Evolutionary conservation across 2,329 filamentous ascomycete genomes (phyloP).

Genomic region (Aspergillus awamori): DNA sequence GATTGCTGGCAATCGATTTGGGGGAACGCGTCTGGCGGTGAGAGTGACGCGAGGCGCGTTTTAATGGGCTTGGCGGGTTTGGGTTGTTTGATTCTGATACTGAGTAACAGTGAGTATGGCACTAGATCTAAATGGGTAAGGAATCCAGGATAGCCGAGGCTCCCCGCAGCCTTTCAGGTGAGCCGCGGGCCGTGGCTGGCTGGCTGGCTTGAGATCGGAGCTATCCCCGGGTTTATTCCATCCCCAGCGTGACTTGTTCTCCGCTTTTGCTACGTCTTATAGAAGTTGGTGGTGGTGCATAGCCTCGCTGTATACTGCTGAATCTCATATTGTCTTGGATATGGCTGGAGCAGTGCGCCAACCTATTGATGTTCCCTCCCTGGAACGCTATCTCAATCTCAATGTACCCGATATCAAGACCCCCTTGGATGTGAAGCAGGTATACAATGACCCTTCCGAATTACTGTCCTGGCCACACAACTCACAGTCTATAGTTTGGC

Average conservation of each 20-base stretch:
- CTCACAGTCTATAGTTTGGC: conserved; percentile 67
- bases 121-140: not conserved
- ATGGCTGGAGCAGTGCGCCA: conserved; percentile 91
- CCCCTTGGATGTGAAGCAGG: conserved; percentile 88
- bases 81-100: conserved; percentile 12
- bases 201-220: not conserved
- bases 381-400: conserved; percentile 75
- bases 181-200: not conserved
- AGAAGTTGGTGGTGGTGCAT: not conserved
- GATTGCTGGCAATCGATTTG: not conserved
- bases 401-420: conserved; percentile 82
- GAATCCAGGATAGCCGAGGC: not conserved
- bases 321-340: conserved; percentile 13
- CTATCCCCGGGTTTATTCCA: not conserved
- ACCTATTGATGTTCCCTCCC: conserved; percentile 77
- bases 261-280: not conserved
- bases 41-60: conserved; percentile 24
- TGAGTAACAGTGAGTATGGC: not conserved
- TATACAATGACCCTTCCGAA: conserved; percentile 42
- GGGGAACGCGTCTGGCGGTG: conserved; percentile 28
- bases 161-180: not conserved
- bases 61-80: conserved; percentile 18
- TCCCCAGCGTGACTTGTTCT: not conserved
- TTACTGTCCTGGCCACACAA: not conserved
- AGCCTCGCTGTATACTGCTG: not conserved